A percentile compares a stretch with the other conserved stretches of the same genome.
phyloP scores from a whole-genome alignment of 768 basidiomycete species.

The Suillus discolor region DNA sequence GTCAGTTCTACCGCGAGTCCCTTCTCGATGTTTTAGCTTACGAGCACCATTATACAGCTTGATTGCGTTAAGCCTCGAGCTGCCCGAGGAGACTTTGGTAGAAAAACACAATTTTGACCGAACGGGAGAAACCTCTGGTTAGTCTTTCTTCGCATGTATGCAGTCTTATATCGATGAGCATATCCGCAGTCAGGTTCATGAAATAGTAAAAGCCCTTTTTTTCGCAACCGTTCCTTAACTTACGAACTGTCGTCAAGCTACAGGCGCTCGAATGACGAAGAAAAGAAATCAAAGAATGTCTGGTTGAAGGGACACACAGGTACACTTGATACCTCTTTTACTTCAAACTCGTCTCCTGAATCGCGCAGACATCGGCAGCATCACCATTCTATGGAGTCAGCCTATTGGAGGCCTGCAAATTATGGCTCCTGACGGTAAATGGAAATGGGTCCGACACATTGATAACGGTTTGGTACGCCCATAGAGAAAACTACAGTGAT shows the following conservation, averaged over 20 bases:
- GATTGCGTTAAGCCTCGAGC: constrained; percentile 34
- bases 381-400: constrained; percentile 41
- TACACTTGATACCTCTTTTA: constrained; percentile 10
- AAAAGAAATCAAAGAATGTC: constrained; percentile 18
- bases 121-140: constrained; percentile 32
- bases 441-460: constrained; percentile 39
- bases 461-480: constrained; percentile 36
- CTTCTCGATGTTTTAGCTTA: background rate
- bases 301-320: constrained; percentile 44
- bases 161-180: background rate
- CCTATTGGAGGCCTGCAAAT: constrained; percentile 40
- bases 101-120: constrained; percentile 29
- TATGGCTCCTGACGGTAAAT: constrained; percentile 35
- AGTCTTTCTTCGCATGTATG: constrained; percentile 8
- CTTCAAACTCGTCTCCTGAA: background rate
- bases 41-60: constrained; percentile 21
- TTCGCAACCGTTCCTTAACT: background rate
- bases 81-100: constrained; percentile 37
- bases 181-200: constrained; percentile 38
- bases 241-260: constrained; percentile 22
- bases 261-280: constrained; percentile 25
- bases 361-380: constrained; percentile 32
- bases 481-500: background rate
- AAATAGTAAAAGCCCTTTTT: constrained; percentile 32
- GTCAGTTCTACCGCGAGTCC: constrained; percentile 12